Evolutionary conservation across 139 green algal species (phyloP).

Genomic region (Marvania coccoides): DNA sequence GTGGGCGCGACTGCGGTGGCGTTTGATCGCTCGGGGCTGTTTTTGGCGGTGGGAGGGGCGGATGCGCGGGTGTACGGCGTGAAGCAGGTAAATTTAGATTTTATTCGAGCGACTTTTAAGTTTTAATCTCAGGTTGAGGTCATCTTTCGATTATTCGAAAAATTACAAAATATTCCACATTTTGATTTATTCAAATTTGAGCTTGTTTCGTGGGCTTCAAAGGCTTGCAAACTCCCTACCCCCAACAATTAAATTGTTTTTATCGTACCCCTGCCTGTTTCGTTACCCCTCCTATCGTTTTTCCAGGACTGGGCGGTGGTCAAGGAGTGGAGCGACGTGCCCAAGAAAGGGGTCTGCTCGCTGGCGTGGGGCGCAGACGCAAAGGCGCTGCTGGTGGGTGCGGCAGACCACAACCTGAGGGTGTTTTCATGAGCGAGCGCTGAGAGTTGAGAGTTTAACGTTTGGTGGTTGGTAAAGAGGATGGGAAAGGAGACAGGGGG

Average conservation of each 20-base stretch:
- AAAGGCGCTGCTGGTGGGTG: constrained; percentile 61
- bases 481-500: too few relatives aligned
- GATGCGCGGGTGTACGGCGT: constrained; percentile 59
- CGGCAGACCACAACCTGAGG: constrained; percentile 81
- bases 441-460: neutral
- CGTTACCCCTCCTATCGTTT: neutral
- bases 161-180: too few relatives aligned
- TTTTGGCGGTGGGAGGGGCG: constrained; percentile 72
- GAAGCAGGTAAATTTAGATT: constrained; percentile 55
- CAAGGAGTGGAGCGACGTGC: constrained; percentile 47
- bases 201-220: too few relatives aligned
- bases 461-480: too few relatives aligned
- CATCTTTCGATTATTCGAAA: too few relatives aligned
- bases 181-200: too few relatives aligned
- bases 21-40: constrained; percentile 78
- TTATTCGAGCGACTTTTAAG: too few relatives aligned
- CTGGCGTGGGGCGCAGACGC: constrained; percentile 60
- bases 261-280: neutral
- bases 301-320: constrained; percentile 59
- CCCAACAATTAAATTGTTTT: neutral
- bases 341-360: constrained; percentile 61
- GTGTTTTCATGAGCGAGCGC: constrained; percentile 50
- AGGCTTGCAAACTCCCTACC: neutral
- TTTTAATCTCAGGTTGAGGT: too few relatives aligned
- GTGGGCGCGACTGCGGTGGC: constrained; percentile 27